Conservation (phyloP, 2,329 filamentous ascomycete genomes). For the Diaporthe helianthi region DNA sequence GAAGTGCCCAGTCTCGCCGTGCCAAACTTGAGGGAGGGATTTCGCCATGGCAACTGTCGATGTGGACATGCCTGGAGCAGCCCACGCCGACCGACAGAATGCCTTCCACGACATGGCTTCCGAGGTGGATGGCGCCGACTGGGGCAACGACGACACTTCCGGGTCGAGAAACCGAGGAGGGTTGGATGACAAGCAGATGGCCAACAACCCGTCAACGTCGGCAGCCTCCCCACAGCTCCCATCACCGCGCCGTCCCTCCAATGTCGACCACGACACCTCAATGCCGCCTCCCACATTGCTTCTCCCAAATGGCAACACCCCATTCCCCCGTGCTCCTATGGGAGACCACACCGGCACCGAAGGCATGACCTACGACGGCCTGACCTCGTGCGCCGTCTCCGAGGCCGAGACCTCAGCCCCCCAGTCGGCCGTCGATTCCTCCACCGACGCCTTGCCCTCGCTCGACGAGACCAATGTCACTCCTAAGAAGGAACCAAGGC, state of each 20-base stretch:
- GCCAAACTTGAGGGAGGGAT: neutral
- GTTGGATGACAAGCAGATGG: neutral
- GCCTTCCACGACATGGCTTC: neutral
- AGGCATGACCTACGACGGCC: constrained; percentile 17
- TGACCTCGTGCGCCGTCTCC: constrained; percentile 32
- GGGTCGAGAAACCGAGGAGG: neutral
- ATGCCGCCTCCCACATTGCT: neutral
- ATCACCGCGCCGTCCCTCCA: constrained; percentile 11
- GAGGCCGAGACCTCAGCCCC: constrained; percentile 32
- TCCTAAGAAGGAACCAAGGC: constrained; percentile 22
- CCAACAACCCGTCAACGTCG: too few relatives aligned
- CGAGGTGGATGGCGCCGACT: neutral
- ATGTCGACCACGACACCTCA: neutral
- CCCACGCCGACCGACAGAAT: neutral
- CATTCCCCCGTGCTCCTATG: neutral
- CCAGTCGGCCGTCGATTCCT: constrained; percentile 28
- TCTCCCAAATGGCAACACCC: neutral
- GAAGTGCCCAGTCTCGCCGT: neutral
- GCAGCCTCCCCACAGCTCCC: constrained; percentile 2
- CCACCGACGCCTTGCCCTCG: constrained; percentile 16
- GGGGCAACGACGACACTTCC: neutral
- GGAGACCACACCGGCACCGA: neutral
- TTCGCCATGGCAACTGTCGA: constrained; percentile 28
- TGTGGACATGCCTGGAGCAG: constrained; percentile 25
- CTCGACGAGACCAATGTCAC: constrained; percentile 7